These are phyloP conservation scores for Begonia fuchsioides DNA, from an alignment of 306 rosid species.

Conservation along the genomic window DNA sequence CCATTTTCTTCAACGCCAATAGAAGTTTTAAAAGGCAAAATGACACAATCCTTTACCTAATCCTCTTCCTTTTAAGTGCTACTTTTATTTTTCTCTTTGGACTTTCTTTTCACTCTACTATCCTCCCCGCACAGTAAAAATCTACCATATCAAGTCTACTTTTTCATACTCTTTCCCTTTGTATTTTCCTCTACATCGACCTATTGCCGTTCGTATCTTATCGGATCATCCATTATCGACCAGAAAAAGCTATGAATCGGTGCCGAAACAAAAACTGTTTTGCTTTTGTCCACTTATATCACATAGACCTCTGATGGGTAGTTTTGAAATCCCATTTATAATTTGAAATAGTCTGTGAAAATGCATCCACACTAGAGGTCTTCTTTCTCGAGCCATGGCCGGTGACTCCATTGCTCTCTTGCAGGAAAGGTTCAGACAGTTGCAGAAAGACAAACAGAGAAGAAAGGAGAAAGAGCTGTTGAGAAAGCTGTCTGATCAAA, in stretches of 20 bases:
- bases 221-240: constrained; percentile 27
- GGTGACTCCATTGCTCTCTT: constrained; percentile 80
- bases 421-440: constrained; percentile 84
- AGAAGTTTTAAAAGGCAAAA: constrained; percentile 28
- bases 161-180: constrained; percentile 28
- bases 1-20: constrained; percentile 18
- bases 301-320: constrained; percentile 13
- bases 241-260: constrained; percentile 8
- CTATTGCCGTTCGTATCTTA: constrained; percentile 38
- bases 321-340: constrained; percentile 14
- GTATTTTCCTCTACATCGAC: constrained; percentile 31
- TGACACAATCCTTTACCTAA: constrained; percentile 64
- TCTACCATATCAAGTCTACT: constrained; percentile 41
- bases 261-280: constrained; percentile 17
- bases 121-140: constrained; percentile 44
- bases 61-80: constrained; percentile 62
- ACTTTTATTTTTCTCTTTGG: constrained; percentile 49
- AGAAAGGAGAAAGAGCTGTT: constrained; percentile 67
- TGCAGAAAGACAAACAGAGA: constrained; percentile 82
- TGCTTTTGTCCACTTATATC: constrained; percentile 22
- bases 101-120: constrained; percentile 30
- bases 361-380: too few relatives aligned
- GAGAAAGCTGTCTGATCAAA: constrained; percentile 22
- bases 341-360: too few relatives aligned
- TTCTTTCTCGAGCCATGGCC: constrained; percentile 19